Conservation (phyloP, 2,329 filamentous ascomycete genomes). For the Claviceps fusiformis region DNA sequence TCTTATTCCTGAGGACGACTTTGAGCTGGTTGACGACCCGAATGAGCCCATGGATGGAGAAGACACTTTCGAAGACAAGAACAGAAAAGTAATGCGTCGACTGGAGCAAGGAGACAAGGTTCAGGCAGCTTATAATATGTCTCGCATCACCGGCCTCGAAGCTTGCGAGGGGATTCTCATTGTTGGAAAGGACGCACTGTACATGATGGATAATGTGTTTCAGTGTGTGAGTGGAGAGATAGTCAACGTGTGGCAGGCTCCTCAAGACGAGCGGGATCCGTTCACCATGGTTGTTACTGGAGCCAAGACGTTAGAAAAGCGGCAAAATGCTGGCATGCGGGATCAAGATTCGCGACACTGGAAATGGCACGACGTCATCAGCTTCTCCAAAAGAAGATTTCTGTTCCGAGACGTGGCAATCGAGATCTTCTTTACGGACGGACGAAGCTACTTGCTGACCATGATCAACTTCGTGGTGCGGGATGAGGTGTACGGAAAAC, state of each 20-base stretch:
- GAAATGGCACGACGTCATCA: constrained; percentile 90
- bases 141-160: constrained; percentile 83
- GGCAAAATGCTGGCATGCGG: constrained; percentile 33
- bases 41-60: constrained; percentile 64
- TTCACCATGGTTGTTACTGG: constrained; percentile 87
- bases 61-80: constrained; percentile 87
- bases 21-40: constrained; percentile 89
- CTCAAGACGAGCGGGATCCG: constrained; percentile 79
- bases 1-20: constrained; percentile 62
- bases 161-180: constrained; percentile 89
- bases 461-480: constrained; percentile 59
- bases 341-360: constrained; percentile 81
- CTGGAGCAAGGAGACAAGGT: constrained; percentile 84
- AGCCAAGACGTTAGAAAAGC: constrained; percentile 47
- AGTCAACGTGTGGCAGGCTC: constrained; percentile 90
- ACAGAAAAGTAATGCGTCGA: constrained; percentile 91
- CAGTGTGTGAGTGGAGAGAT: constrained; percentile 92
- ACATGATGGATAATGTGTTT: constrained; percentile 94
- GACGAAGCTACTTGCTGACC: constrained; percentile 85
- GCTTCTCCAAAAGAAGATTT: constrained; percentile 89
- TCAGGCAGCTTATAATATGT: constrained; percentile 89
- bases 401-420: constrained; percentile 89
- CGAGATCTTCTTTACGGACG: constrained; percentile 96
- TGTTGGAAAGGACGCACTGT: constrained; percentile 79
- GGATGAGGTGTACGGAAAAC: constrained; percentile 67